Conservation (phyloP, 441 rosid species). For the Rhodomyrtus psidioides region DNA sequence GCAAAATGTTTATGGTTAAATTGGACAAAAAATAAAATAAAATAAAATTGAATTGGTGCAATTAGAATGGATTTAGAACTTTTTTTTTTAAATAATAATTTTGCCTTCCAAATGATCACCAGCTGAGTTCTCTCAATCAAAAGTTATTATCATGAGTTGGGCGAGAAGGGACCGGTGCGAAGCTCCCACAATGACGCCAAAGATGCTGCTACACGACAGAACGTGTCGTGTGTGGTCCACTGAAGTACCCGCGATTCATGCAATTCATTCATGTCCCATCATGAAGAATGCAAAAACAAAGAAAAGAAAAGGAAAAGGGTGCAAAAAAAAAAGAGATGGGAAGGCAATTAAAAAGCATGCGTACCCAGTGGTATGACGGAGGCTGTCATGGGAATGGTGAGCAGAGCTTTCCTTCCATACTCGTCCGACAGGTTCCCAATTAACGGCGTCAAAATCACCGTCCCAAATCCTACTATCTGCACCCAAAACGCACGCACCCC, state of each 20-base stretch:
- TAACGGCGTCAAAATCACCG: constrained; percentile 56
- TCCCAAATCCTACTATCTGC: constrained; percentile 58
- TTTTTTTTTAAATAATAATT: too few relatives aligned
- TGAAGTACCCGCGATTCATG: not conserved
- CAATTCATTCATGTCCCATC: not conserved
- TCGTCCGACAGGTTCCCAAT: constrained; percentile 56
- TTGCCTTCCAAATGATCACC: not conserved
- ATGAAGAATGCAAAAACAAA: not conserved
- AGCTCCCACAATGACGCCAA: not conserved
- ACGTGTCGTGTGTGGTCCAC: not conserved
- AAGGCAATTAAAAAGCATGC: not conserved
- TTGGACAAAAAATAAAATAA: too few relatives aligned
- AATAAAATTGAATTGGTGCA: rapidly evolving
- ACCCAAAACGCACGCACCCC: not conserved
- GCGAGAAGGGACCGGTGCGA: not conserved
- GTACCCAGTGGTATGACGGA: constrained; percentile 48
- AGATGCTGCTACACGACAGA: not conserved
- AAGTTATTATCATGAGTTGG: not conserved
- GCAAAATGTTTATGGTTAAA: too few relatives aligned
- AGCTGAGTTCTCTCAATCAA: not conserved
- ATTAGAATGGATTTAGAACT: too few relatives aligned
- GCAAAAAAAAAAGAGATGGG: too few relatives aligned
- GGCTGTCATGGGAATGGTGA: constrained; percentile 44
- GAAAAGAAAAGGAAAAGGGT: not conserved
- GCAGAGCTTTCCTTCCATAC: constrained; percentile 58